These are phyloP conservation scores for Sarocladium strictum DNA, from an alignment of 2,329 filamentous ascomycete species.

Conservation along the genomic window DNA sequence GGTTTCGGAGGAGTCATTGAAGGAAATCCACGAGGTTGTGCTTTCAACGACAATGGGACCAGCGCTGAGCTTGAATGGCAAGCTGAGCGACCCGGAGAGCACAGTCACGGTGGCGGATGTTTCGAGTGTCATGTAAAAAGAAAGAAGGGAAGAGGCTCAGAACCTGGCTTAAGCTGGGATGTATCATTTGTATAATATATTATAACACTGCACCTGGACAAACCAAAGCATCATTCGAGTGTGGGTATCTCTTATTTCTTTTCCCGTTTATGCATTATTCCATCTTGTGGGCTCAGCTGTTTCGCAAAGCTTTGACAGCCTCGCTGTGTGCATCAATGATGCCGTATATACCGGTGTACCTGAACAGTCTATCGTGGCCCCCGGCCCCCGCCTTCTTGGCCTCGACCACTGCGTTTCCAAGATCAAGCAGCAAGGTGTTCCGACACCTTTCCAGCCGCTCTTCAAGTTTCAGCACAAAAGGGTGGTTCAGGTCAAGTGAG, in stretches of 20 bases:
- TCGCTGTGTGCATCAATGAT: slow-evolving; percentile 46
- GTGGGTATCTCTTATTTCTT: slow-evolving; percentile 23
- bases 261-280: slow-evolving; percentile 6
- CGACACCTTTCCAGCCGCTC: slow-evolving; percentile 47
- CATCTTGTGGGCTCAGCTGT: slow-evolving; percentile 22
- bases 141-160: neutral
- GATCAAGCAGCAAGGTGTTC: slow-evolving; percentile 50
- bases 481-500: slow-evolving; percentile 38
- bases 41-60: slow-evolving; percentile 83
- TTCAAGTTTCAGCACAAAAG: slow-evolving; percentile 45
- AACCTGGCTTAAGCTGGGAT: slow-evolving; percentile 12
- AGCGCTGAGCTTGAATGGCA: slow-evolving; percentile 79
- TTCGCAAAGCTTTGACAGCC: slow-evolving; percentile 41
- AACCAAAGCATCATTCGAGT: neutral
- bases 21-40: slow-evolving; percentile 55
- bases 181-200: slow-evolving; percentile 34
- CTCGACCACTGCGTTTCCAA: slow-evolving; percentile 43
- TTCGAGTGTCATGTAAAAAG: slow-evolving; percentile 45
- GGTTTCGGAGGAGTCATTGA: slow-evolving; percentile 50
- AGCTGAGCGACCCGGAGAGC: slow-evolving; percentile 60
- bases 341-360: slow-evolving; percentile 48
- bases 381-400: slow-evolving; percentile 34
- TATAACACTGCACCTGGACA: slow-evolving; percentile 15
- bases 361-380: slow-evolving; percentile 42
- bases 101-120: slow-evolving; percentile 47